These are phyloP conservation scores for Rehmannia glutinosa DNA, from an alignment of 257 asterid genomes.

Conservation along the genomic window DNA sequence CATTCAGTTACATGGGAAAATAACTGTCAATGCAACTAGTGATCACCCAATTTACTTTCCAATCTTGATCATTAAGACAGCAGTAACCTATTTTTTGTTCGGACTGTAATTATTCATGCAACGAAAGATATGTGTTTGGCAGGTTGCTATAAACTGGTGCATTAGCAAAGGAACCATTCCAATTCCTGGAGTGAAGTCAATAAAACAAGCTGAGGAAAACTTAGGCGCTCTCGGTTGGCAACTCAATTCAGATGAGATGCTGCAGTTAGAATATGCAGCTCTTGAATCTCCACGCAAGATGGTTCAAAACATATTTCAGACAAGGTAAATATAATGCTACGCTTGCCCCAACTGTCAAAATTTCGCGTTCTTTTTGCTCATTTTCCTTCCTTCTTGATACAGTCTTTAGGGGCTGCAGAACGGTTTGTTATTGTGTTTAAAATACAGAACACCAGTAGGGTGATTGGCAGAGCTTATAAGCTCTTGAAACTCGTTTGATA, in stretches of 20 bases:
- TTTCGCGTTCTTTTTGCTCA: background rate
- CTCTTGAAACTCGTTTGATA: too few species aligned
- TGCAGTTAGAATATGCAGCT: constrained; percentile 66
- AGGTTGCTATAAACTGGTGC: constrained; percentile 99
- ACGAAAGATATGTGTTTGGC: background rate
- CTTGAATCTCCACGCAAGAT: constrained; percentile 63
- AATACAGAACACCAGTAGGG: too few species aligned
- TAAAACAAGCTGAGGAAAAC: constrained; percentile 76
- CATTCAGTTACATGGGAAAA: too few species aligned
- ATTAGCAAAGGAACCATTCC: constrained; percentile 81
- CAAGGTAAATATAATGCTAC: constrained; percentile 27
- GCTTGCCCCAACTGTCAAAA: background rate
- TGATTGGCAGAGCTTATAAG: too few species aligned
- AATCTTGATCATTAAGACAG: too few species aligned
- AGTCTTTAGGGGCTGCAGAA: background rate
- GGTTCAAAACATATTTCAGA: constrained; percentile 90
- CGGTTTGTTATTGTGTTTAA: too few species aligned
- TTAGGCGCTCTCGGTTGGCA: constrained; percentile 96
- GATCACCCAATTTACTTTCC: too few species aligned
- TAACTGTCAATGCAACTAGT: too few species aligned
- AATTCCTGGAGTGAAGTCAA: constrained; percentile 80
- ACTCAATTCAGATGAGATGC: constrained; percentile 62
- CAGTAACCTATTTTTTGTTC: too few species aligned
- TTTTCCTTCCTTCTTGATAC: background rate
- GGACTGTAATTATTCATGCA: too few species aligned